phyloP scores from a whole-genome alignment of 139 green algal species.

The Coelastrella sp. region DNA sequence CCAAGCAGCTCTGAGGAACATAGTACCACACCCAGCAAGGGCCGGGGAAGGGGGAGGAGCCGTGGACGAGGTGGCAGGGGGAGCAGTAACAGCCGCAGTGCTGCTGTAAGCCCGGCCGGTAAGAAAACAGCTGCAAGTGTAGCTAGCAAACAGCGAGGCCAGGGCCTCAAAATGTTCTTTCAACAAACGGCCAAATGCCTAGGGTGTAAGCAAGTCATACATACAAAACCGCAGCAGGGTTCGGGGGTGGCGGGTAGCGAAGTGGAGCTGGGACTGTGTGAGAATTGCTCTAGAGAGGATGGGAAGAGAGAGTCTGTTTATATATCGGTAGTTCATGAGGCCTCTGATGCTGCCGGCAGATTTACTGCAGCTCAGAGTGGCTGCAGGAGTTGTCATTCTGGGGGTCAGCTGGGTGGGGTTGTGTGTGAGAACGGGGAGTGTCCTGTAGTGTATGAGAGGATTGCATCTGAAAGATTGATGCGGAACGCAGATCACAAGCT shows the following conservation, averaged over 20 bases:
- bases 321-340: conserved; percentile 39
- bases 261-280: conserved; percentile 62
- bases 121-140: neutral
- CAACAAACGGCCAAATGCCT: conserved; percentile 26
- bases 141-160: neutral
- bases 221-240: conserved; percentile 14
- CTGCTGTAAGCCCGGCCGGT: neutral
- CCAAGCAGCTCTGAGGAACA: neutral
- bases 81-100: neutral
- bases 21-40: neutral
- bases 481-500: conserved; percentile 26
- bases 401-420: conserved; percentile 58
- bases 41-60: neutral
- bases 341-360: conserved; percentile 21
- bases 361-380: conserved; percentile 6
- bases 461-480: conserved; percentile 46
- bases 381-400: conserved; percentile 79
- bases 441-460: conserved; percentile 62
- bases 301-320: conserved; percentile 50
- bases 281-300: conserved; percentile 43
- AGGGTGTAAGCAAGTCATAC: conserved; percentile 11
- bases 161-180: conserved; percentile 45
- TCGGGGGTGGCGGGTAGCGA: neutral
- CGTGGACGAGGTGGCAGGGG: conserved; percentile 6
- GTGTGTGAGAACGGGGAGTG: conserved; percentile 84